Evolutionary conservation across 1,139 yeast species (phyloP).

Genomic region (Arxiozyma heterogenica): DNA sequence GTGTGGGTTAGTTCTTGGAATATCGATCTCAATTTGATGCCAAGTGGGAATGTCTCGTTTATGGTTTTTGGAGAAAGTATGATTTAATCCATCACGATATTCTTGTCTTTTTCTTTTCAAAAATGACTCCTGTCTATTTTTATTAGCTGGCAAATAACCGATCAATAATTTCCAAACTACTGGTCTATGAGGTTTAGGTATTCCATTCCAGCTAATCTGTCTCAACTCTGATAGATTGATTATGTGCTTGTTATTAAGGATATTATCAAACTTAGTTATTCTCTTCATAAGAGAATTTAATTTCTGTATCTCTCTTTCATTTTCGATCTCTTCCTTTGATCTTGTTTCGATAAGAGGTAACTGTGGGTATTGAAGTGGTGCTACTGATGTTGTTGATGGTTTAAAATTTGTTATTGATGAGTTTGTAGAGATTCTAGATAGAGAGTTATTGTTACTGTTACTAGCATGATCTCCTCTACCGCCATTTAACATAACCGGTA

Average conservation of each 20-base stretch:
- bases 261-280: constrained; percentile 55
- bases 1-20: constrained; percentile 88
- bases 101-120: constrained; percentile 77
- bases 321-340: constrained; percentile 24
- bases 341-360: constrained; percentile 27
- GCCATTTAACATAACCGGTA: constrained; percentile 36
- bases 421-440: constrained; percentile 10
- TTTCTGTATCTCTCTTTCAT: constrained; percentile 41
- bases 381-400: background rate
- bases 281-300: constrained; percentile 52
- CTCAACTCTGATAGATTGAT: constrained; percentile 62
- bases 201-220: constrained; percentile 87
- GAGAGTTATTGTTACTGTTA: background rate
- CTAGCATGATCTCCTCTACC: constrained; percentile 8
- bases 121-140: constrained; percentile 61
- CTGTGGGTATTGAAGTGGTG: constrained; percentile 24
- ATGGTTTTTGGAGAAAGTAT: constrained; percentile 43
- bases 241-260: constrained; percentile 47
- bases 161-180: constrained; percentile 80
- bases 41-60: constrained; percentile 71
- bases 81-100: constrained; percentile 60
- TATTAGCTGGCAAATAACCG: constrained; percentile 85
- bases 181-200: constrained; percentile 75
- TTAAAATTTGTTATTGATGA: constrained; percentile 22
- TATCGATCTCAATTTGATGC: constrained; percentile 94